Evolutionary conservation across 2,329 filamentous ascomycete genomes (phyloP).

Genomic region (Diaporthe longicolla): DNA sequence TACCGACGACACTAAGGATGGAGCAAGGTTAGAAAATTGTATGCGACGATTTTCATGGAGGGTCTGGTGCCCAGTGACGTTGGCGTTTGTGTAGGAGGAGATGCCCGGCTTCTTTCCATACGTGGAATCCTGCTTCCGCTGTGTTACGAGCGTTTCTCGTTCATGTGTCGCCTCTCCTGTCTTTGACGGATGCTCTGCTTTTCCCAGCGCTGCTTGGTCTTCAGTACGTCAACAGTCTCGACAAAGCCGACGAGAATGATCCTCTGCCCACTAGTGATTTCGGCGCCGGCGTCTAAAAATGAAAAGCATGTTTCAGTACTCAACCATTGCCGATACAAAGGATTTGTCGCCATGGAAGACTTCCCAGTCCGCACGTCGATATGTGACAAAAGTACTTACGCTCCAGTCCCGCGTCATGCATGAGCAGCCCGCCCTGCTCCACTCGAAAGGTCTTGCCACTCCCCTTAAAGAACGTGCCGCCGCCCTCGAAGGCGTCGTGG

Average conservation of each 20-base stretch:
- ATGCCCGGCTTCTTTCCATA: too few species aligned
- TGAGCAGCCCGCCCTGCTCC: constrained; percentile 40
- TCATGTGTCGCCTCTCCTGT: not conserved
- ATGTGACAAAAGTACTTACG: constrained; percentile 22
- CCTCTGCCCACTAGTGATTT: constrained; percentile 36
- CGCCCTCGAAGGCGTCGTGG: constrained; percentile 37
- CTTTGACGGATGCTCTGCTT: constrained; percentile 8
- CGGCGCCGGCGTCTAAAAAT: constrained; percentile 36
- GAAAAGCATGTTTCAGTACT: not conserved
- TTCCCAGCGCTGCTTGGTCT: constrained; percentile 38
- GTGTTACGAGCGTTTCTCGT: too few species aligned
- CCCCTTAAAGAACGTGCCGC: constrained; percentile 41
- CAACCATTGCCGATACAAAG: not conserved
- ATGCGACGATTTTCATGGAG: not conserved
- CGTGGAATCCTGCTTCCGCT: too few species aligned
- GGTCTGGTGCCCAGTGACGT: too few species aligned
- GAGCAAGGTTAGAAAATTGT: not conserved
- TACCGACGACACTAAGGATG: not conserved
- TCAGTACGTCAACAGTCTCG: constrained; percentile 41
- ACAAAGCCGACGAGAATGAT: constrained; percentile 42
- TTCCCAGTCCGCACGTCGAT: not conserved
- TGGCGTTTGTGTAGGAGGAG: too few species aligned
- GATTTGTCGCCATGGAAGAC: not conserved
- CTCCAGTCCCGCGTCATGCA: constrained; percentile 41
- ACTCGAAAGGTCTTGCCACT: constrained; percentile 36